Evolutionary conservation across 768 basidiomycete genomes (phyloP).

Genomic region (Sarcodon aspratus): DNA sequence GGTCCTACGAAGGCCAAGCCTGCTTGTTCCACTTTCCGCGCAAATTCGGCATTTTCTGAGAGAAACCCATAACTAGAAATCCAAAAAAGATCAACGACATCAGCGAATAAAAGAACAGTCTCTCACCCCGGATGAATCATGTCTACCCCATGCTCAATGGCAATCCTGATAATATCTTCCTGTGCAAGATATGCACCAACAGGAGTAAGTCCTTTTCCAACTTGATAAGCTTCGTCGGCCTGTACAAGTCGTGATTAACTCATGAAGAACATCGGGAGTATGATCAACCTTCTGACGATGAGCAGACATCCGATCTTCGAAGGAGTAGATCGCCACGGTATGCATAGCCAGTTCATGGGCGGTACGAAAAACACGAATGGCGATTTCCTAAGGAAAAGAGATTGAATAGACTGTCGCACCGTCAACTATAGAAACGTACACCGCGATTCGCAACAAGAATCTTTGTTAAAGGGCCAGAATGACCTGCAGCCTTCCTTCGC

Average conservation of each 20-base stretch:
- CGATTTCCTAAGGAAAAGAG: slow-evolving; percentile 72
- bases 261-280: slow-evolving; percentile 4
- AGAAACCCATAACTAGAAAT: slow-evolving; percentile 86
- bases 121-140: slow-evolving; percentile 97
- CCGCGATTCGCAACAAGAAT: slow-evolving; percentile 89
- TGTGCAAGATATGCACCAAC: slow-evolving; percentile 96
- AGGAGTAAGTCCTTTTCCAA: slow-evolving; percentile 92
- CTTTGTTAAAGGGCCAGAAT: slow-evolving; percentile 82
- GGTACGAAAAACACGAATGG: slow-evolving; percentile 95
- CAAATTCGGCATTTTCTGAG: slow-evolving; percentile 93
- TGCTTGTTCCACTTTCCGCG: slow-evolving; percentile 96
- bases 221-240: slow-evolving; percentile 98
- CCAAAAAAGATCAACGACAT: not conserved
- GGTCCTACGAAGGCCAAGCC: slow-evolving; percentile 97
- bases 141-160: slow-evolving; percentile 97
- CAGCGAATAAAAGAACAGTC: slow-evolving; percentile 9
- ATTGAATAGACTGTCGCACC: slow-evolving; percentile 1
- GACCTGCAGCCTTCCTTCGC: slow-evolving; percentile 85
- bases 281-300: slow-evolving; percentile 88
- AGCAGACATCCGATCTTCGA: slow-evolving; percentile 91
- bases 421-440: slow-evolving; percentile 33
- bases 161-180: slow-evolving; percentile 92
- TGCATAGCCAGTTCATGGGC: slow-evolving; percentile 99
- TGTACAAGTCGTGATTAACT: slow-evolving; percentile 17
- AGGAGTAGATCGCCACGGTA: slow-evolving; percentile 97